phyloP scores from a whole-genome alignment of 495 filamentous ascomycete genomes.

The Penicillium turbatum region DNA sequence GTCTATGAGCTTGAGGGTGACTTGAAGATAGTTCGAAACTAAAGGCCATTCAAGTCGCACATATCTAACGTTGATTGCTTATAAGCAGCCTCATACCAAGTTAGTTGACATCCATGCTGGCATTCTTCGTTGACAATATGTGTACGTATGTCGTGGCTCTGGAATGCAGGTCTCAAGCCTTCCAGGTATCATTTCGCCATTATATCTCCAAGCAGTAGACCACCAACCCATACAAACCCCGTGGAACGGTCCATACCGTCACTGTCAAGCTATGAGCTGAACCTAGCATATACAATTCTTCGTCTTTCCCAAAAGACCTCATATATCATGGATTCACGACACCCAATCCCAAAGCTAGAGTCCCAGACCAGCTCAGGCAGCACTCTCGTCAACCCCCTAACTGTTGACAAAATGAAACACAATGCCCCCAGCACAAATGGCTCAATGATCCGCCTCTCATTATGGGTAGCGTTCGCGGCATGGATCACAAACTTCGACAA shows the following conservation, averaged over 20 bases:
- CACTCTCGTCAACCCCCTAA: not conserved
- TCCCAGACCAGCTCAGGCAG: not conserved
- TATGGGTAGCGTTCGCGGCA: constrained; percentile 25
- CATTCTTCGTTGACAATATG: not conserved
- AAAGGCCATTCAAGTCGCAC: too few relatives aligned
- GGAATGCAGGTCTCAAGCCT: not conserved
- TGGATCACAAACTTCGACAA: constrained; percentile 29
- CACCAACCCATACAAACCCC: not conserved
- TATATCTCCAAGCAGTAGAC: not conserved
- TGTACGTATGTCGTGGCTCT: not conserved
- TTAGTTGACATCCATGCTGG: too few relatives aligned
- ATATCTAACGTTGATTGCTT: not conserved
- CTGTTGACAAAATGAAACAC: not conserved
- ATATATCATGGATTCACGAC: not conserved
- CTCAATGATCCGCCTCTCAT: constrained; percentile 23
- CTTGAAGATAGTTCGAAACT: too few relatives aligned
- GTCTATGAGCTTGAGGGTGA: too few relatives aligned
- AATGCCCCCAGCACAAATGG: constrained; percentile 9
- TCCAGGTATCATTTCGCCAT: not conserved
- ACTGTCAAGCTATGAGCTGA: not conserved
- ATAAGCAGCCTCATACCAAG: too few relatives aligned
- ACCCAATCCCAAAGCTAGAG: not conserved
- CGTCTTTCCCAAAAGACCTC: not conserved
- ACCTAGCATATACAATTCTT: not conserved
- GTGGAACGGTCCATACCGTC: not conserved